Conservation (phyloP, 2,329 filamentous ascomycete species). For the Pyrenophora teres region DNA sequence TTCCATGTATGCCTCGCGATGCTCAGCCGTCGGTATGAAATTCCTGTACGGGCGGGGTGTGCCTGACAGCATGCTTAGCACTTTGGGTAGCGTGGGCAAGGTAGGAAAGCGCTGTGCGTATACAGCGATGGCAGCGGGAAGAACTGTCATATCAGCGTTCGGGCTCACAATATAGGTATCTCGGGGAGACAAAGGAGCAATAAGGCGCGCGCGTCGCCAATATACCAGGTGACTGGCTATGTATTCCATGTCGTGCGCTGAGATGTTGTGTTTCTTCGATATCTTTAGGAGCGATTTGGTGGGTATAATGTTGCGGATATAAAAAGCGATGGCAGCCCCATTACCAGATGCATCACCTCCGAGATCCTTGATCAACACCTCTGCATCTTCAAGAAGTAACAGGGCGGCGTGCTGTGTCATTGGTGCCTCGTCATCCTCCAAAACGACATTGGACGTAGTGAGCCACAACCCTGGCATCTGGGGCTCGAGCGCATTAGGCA, state of each 20-base stretch:
- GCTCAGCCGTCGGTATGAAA: slow-evolving; percentile 84
- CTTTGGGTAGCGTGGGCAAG: slow-evolving; percentile 79
- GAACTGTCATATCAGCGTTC: slow-evolving; percentile 76
- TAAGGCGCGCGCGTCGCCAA: slow-evolving; percentile 90
- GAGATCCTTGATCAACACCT: slow-evolving; percentile 73
- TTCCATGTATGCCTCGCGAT: slow-evolving; percentile 83
- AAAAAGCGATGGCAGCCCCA: slow-evolving; percentile 76
- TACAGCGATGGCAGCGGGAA: slow-evolving; percentile 69
- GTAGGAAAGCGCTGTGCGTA: slow-evolving; percentile 83
- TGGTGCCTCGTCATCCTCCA: slow-evolving; percentile 69
- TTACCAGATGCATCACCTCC: slow-evolving; percentile 74
- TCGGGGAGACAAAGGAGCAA: slow-evolving; percentile 85
- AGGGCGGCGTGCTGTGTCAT: slow-evolving; percentile 87
- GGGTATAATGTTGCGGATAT: slow-evolving; percentile 63
- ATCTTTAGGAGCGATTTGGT: slow-evolving; percentile 74
- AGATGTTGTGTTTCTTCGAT: slow-evolving; percentile 71
- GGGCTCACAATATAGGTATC: slow-evolving; percentile 92
- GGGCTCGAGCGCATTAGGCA: slow-evolving; percentile 70
- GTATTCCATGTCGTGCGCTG: slow-evolving; percentile 78
- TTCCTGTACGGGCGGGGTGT: slow-evolving; percentile 81
- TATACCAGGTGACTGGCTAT: slow-evolving; percentile 93
- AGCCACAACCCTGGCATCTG: slow-evolving; percentile 80
- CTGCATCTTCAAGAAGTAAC: slow-evolving; percentile 80
- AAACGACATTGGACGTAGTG: slow-evolving; percentile 80
- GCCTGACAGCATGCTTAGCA: slow-evolving; percentile 81